Percentiles rank a stretch among this genome's conserved stretches.
Evolutionary conservation across 345 rosid genomes (phyloP).

Genomic region (Citrus inodora): DNA sequence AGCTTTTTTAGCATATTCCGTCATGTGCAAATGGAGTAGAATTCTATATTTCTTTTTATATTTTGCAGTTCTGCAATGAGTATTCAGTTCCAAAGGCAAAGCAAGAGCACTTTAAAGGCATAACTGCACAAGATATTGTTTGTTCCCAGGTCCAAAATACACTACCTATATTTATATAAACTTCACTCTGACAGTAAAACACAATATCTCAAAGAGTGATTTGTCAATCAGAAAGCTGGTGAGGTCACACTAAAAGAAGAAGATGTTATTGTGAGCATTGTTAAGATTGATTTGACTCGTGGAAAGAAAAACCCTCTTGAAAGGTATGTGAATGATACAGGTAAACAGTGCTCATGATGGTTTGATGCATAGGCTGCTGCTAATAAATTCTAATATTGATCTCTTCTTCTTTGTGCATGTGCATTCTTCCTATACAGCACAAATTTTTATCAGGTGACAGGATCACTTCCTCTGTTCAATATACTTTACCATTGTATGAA

Average conservation of each 20-base stretch:
- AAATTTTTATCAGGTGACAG: conserved; percentile 41
- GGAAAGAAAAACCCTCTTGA: conserved; percentile 44
- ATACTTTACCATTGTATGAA: neutral
- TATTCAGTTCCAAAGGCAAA: conserved; percentile 42
- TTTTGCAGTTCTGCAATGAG: conserved; percentile 48
- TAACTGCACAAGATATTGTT: conserved; percentile 47
- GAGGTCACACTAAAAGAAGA: conserved; percentile 37
- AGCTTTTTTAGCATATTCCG: neutral
- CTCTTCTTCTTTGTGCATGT: conserved; percentile 25
- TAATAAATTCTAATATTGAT: conserved; percentile 5
- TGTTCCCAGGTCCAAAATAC: conserved; percentile 42
- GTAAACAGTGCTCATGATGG: neutral
- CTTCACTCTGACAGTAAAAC: neutral
- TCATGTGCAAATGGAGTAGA: neutral
- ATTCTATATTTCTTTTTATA: neutral
- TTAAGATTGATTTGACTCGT: conserved; percentile 48
- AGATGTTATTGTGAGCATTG: conserved; percentile 40
- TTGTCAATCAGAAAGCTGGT: conserved; percentile 25
- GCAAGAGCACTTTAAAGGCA: conserved; percentile 36
- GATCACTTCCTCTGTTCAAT: conserved; percentile 7
- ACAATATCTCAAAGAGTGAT: conserved; percentile 6
- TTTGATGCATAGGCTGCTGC: neutral
- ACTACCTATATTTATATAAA: neutral
- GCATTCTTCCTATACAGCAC: conserved; percentile 27
- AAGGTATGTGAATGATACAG: conserved; percentile 25